Conservation (phyloP, 768 basidiomycete species). For the Suillus decipiens region DNA sequence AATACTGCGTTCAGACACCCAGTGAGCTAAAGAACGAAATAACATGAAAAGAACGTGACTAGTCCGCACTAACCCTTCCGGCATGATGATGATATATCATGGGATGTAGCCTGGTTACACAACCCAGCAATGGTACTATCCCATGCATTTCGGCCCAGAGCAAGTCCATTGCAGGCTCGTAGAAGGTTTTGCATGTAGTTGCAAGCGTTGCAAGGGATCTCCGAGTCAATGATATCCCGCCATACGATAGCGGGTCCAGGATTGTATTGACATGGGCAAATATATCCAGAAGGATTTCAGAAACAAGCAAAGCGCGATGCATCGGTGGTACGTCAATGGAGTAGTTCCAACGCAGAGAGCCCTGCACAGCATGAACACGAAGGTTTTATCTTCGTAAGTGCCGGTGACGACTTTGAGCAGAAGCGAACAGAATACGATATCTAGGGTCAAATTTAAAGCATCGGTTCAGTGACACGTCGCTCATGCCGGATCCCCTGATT, state of each 20-base stretch:
- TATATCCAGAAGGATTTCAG: constrained; percentile 1
- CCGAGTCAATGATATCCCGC: neutral
- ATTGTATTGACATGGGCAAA: constrained; percentile 1
- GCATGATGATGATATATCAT: constrained; percentile 6
- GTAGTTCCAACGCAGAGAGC: neutral
- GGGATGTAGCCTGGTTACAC: constrained; percentile 3
- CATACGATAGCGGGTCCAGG: neutral
- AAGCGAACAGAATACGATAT: neutral
- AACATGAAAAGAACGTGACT: neutral
- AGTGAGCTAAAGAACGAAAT: neutral
- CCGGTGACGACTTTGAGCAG: neutral
- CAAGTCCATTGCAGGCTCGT: neutral
- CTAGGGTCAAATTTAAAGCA: neutral
- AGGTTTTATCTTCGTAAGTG: neutral
- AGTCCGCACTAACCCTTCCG: neutral
- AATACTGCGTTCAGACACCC: neutral
- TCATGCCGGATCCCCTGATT: neutral
- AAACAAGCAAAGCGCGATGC: neutral
- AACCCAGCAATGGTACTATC: neutral
- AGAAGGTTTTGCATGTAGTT: neutral
- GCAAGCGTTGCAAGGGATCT: constrained; percentile 3
- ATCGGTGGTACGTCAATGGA: neutral
- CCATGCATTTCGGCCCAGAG: constrained; percentile 1
- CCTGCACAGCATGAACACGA: neutral
- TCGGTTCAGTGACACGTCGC: neutral